Percentiles rank a stretch among this genome's conserved stretches.
These are phyloP conservation scores for Acacia melanoxylon DNA, from an alignment of 306 rosid species.

Conservation along the genomic window DNA sequence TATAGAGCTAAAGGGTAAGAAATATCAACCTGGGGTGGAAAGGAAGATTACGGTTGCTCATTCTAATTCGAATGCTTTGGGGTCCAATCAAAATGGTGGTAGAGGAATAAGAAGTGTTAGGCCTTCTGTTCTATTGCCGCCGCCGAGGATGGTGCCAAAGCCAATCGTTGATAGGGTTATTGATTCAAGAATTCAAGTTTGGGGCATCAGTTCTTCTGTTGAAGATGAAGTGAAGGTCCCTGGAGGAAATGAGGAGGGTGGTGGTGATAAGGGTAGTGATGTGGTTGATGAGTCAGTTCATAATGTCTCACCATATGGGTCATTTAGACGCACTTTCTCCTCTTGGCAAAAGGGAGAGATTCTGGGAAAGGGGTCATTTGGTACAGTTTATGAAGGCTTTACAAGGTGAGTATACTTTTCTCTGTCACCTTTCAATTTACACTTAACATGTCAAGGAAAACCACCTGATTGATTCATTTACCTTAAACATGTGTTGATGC, in stretches of 20 bases:
- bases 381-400: slow-evolving; percentile 66
- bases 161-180: slow-evolving; percentile 9
- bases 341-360: slow-evolving; percentile 68
- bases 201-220: not conserved
- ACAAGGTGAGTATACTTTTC: slow-evolving; percentile 43
- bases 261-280: slow-evolving; percentile 22
- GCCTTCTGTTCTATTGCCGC: slow-evolving; percentile 32
- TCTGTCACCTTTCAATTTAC: not conserved
- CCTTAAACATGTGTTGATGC: not conserved
- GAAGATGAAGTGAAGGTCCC: slow-evolving; percentile 22
- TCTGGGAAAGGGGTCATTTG: slow-evolving; percentile 66
- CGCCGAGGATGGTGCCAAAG: not conserved
- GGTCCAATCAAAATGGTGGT: slow-evolving; percentile 20
- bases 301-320: slow-evolving; percentile 34
- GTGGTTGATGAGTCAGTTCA: slow-evolving; percentile 15
- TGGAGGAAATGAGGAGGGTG: not conserved
- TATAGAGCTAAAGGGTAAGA: not conserved
- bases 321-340: slow-evolving; percentile 41
- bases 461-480: not conserved
- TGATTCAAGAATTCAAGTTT: slow-evolving; percentile 14
- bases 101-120: slow-evolving; percentile 41
- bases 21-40: not conserved
- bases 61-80: not conserved
- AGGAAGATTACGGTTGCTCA: not conserved
- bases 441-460: not conserved